Evolutionary conservation across 106 monocot genomes (phyloP), one percentile per base, ranked within the genome.

Genomic region (Allium fistulosum): DNA sequence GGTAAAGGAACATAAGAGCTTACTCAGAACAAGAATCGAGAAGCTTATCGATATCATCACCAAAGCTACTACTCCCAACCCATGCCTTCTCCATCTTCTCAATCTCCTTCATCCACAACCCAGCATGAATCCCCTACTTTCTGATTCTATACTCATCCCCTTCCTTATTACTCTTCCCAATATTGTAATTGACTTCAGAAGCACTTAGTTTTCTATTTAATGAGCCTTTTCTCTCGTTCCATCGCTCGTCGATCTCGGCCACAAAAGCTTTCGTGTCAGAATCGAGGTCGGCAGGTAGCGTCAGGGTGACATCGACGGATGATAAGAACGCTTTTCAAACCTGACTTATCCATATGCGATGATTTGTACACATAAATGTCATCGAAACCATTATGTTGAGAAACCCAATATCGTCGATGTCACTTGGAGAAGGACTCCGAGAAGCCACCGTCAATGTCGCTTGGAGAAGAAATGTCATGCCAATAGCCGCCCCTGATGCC

Each of bases 201-300:
- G 51, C 49, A 53, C 65, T 56, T 48, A 16, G 17, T 61, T 75
- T 63, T 69, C 57, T 74, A 2, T 28, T 28, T 3, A 3, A 28
- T 65, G 88, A 73, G 12, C 57, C 73, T 26, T 88, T 77, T 48
- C 95, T 62, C 74, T 91, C 91, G 66, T 56, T 75, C 92, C 90
- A 99, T 11, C 90, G 71, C 61, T 99, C 97, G 75, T 99, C 92
- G 92, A 99, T 99, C 80, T 92, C 97, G n/a, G 84, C 87, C 7
- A 99, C 84, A 75, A 99, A 99, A 15, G 92, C 95, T 84, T 86
- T 85, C 13, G 95, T 80, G 49, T 96, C 91, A 9, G 81, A 65
- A 63, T 88, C 91, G 53, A 85, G 53, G 55, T 79, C 75, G 64
- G 87, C 12, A 26, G 79, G 60, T 61, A 51, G 75, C 17, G 12